A percentile compares a stretch with the other conserved stretches of the same genome.
These are phyloP conservation scores for Paramecium primaurelia DNA, from an alignment of 73 alveolate species.

Conservation along the genomic window DNA sequence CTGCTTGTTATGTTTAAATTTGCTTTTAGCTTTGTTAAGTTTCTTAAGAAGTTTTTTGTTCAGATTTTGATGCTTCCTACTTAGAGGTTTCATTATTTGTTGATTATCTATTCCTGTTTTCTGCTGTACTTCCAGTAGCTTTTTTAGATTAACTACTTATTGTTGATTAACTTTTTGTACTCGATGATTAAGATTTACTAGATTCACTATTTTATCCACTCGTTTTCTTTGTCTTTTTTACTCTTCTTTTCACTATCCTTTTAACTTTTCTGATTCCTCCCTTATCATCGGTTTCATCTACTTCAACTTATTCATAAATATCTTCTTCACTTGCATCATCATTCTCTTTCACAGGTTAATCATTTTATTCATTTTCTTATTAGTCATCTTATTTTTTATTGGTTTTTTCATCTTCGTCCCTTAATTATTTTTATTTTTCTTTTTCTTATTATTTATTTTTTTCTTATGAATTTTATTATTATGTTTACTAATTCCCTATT, in stretches of 20 bases:
- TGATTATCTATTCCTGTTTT: too few species aligned
- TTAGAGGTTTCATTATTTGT: too few species aligned
- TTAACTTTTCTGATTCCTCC: neutral
- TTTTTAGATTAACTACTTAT: neutral
- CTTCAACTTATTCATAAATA: neutral
- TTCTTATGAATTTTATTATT: neutral
- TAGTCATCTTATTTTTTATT: too few species aligned
- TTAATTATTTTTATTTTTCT: neutral
- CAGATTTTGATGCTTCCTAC: too few species aligned
- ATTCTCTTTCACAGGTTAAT: too few species aligned
- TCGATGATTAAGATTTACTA: too few species aligned
- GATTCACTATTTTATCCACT: neutral
- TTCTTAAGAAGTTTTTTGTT: too few species aligned
- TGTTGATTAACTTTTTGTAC: neutral
- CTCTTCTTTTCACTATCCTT: neutral
- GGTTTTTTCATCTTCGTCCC: too few species aligned
- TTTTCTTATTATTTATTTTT: too few species aligned
- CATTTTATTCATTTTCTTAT: too few species aligned
- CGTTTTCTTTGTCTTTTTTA: neutral
- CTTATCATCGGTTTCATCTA: neutral
- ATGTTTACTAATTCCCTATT: neutral
- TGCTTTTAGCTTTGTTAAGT: too few species aligned
- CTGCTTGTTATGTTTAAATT: too few species aligned
- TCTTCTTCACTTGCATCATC: neutral
- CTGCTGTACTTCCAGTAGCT: neutral